A percentile compares a stretch with the other conserved stretches of the same genome.
Evolutionary conservation across 345 rosid genomes (phyloP).

Genomic region (Physaria fendleri): DNA sequence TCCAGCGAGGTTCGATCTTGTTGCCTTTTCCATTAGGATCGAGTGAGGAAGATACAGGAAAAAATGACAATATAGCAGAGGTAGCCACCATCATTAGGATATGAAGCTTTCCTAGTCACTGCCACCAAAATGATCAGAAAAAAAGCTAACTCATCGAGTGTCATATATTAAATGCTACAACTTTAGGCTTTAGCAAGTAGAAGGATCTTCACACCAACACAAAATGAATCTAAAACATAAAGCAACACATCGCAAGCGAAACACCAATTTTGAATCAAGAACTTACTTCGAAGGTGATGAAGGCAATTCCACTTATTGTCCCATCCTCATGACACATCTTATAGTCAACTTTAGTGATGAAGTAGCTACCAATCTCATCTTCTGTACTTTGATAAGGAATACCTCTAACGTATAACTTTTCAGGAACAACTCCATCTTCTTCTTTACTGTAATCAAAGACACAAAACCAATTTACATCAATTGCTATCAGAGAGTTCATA

Average conservation of each 20-base stretch:
- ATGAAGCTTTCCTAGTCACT: constrained; percentile 20
- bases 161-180: too few relatives aligned
- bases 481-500: too few relatives aligned
- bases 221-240: not conserved
- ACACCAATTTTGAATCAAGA: not conserved
- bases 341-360: constrained; percentile 68
- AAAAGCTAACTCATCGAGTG: not conserved
- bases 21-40: constrained; percentile 43
- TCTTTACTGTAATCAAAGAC: constrained; percentile 41
- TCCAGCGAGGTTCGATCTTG: constrained; percentile 43
- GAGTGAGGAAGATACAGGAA: constrained; percentile 45
- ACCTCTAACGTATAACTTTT: constrained; percentile 65
- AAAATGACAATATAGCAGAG: constrained; percentile 68
- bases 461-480: not conserved
- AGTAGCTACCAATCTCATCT: constrained; percentile 79
- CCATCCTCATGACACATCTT: constrained; percentile 87
- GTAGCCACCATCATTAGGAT: constrained; percentile 78
- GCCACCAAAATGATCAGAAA: not conserved
- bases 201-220: not conserved
- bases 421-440: constrained; percentile 38
- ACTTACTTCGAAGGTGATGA: constrained; percentile 63
- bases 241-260: not conserved
- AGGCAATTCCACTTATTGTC: constrained; percentile 81
- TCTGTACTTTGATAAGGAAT: constrained; percentile 72
- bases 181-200: too few relatives aligned